A percentile compares a stretch with the other conserved stretches of the same genome.
phyloP scores from a whole-genome alignment of 2,329 filamentous ascomycete species.

The Fusarium anthophilum region DNA sequence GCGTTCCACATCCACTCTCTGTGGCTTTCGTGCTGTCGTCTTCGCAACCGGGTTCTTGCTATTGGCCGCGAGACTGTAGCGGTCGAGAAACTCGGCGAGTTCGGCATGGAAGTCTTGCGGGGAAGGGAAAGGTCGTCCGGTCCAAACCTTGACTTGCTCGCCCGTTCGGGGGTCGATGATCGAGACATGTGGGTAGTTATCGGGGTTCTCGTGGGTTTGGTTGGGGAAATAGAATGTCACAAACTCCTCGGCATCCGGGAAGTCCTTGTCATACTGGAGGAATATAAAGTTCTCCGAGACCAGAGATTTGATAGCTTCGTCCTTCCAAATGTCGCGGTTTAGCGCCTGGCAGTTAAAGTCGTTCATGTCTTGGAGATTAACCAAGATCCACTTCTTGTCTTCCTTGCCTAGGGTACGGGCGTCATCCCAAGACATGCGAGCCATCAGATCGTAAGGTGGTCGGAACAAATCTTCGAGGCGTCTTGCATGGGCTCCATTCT shows the following conservation, averaged over 20 bases:
- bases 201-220: conserved; percentile 77
- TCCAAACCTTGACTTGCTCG: conserved; percentile 97
- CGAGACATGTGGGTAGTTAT: conserved; percentile 94
- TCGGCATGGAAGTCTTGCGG: conserved; percentile 87
- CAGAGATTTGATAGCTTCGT: conserved; percentile 78
- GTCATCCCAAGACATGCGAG: conserved; percentile 79
- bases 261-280: conserved; percentile 90
- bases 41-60: conserved; percentile 94
- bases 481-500: conserved; percentile 73
- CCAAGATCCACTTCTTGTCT: conserved; percentile 90
- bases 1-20: conserved; percentile 78
- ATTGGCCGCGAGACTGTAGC: conserved; percentile 87
- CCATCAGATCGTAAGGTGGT: conserved; percentile 91
- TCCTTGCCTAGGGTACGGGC: conserved; percentile 88
- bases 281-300: conserved; percentile 95
- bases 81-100: conserved; percentile 94
- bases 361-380: conserved; percentile 93
- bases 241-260: conserved; percentile 80
- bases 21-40: conserved; percentile 67
- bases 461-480: conserved; percentile 91
- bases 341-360: conserved; percentile 95
- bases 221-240: conserved; percentile 87
- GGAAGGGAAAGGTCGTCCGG: conserved; percentile 79
- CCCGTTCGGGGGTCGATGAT: conserved; percentile 96
- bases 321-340: conserved; percentile 97